These are phyloP conservation scores for Pseudozyma sp. DNA, from an alignment of 1,284 basidiomycete species.

Conservation along the genomic window DNA sequence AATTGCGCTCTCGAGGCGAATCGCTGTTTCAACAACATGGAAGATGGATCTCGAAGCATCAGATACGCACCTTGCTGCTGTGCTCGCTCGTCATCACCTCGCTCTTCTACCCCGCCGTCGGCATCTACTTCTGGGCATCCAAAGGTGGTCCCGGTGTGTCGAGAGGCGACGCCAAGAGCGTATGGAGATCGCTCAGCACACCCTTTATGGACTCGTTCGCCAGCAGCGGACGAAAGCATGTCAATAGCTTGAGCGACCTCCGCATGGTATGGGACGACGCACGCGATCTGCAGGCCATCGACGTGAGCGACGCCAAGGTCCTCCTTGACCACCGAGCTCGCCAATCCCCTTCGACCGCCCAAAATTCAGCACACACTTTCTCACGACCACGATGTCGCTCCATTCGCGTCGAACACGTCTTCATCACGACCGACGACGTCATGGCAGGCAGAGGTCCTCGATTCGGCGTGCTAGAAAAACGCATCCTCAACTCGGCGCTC, in stretches of 20 bases:
- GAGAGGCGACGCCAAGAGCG: slow-evolving; percentile 56
- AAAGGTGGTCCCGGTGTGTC: slow-evolving; percentile 62
- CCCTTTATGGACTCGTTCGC: slow-evolving; percentile 63
- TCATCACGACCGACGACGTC: slow-evolving; percentile 64
- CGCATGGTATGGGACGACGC: slow-evolving; percentile 67
- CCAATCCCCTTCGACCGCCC: not conserved
- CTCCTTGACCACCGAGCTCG: slow-evolving; percentile 23
- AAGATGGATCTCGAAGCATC: slow-evolving; percentile 72
- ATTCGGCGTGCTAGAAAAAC: slow-evolving; percentile 58
- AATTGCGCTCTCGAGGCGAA: slow-evolving; percentile 34
- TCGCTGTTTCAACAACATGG: slow-evolving; percentile 54
- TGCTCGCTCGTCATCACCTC: slow-evolving; percentile 95
- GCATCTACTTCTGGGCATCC: slow-evolving; percentile 67
- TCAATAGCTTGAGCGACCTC: slow-evolving; percentile 63
- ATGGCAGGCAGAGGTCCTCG: slow-evolving; percentile 57
- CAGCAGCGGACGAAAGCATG: slow-evolving; percentile 55
- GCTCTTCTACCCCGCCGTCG: slow-evolving; percentile 76
- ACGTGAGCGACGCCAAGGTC: slow-evolving; percentile 47
- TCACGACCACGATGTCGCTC: slow-evolving; percentile 43
- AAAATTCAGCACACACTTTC: slow-evolving; percentile 1
- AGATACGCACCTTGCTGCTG: slow-evolving; percentile 91
- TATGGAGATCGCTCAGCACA: slow-evolving; percentile 62
- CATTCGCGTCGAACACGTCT: slow-evolving; percentile 62
- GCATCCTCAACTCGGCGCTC: slow-evolving; percentile 58
- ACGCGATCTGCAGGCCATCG: slow-evolving; percentile 54